These are phyloP conservation scores for Rutidosis leptorrhynchoides DNA, from an alignment of 129 eudicot genomes.

Conservation along the genomic window DNA sequence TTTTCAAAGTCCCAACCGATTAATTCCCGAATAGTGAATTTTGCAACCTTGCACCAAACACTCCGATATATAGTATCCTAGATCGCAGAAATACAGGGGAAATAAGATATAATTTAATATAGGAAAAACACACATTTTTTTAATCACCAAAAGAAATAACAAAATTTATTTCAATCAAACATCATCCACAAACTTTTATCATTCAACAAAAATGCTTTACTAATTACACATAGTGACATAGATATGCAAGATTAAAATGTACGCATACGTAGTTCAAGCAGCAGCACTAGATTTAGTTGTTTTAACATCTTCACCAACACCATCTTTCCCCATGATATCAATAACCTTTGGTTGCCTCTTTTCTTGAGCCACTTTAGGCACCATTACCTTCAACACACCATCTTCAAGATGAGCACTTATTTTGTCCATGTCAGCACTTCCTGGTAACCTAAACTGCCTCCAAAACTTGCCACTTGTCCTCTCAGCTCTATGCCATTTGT, in stretches of 20 bases:
- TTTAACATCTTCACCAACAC: slow-evolving; percentile 31
- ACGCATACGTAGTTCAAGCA: not conserved
- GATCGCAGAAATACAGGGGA: no score
- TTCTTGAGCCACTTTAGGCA: slow-evolving; percentile 42
- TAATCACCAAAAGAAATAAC: not conserved
- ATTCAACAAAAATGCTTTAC: not conserved
- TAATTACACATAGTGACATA: not conserved
- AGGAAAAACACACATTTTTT: no score
- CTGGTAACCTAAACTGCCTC: slow-evolving; percentile 58
- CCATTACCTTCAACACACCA: slow-evolving; percentile 41
- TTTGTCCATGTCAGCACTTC: slow-evolving; percentile 40
- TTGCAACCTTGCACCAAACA: no score
- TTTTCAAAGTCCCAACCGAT: no score
- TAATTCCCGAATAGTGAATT: no score
- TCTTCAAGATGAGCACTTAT: slow-evolving; percentile 36
- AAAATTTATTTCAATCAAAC: not conserved
- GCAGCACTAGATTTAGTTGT: slow-evolving; percentile 17
- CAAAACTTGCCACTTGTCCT: slow-evolving; percentile 48
- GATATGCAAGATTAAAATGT: not conserved
- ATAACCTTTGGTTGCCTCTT: slow-evolving; percentile 36
- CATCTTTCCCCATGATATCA: slow-evolving; percentile 21
- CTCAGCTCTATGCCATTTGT: slow-evolving; percentile 54
- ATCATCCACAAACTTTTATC: not conserved
- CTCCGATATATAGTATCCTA: no score
- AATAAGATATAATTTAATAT: no score